Conservation (phyloP, 2,329 filamentous ascomycete genomes). For the Xylaria sp. region DNA sequence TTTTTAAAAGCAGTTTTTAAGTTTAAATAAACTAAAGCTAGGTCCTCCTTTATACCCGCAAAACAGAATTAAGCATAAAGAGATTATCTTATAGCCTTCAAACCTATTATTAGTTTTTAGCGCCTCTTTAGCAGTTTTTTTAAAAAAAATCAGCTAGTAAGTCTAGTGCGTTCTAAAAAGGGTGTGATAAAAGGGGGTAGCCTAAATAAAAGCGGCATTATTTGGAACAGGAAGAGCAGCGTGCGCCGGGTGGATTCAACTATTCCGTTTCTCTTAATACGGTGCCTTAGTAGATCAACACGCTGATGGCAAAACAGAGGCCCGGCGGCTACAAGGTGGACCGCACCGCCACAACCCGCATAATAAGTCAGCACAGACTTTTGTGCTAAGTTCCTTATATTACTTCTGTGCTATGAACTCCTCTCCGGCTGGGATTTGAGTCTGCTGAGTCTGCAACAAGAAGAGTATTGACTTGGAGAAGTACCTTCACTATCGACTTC, state of each 20-base stretch:
- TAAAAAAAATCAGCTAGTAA: neutral
- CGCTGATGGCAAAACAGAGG: neutral
- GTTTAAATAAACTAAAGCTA: neutral
- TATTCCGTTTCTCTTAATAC: neutral
- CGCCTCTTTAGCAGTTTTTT: neutral
- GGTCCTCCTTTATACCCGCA: neutral
- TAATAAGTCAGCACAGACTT: neutral
- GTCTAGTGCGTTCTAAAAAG: neutral
- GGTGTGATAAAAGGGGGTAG: neutral
- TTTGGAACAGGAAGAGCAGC: neutral
- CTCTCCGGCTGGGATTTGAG: no score
- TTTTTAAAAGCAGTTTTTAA: neutral
- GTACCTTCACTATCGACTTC: no score
- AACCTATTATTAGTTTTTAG: neutral
- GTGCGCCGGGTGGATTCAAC: neutral
- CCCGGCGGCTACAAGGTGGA: no score
- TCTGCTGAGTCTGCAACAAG: no score
- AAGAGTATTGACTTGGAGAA: no score
- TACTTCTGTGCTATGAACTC: no score
- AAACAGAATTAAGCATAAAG: neutral
- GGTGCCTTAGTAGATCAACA: neutral
- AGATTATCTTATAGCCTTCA: no score
- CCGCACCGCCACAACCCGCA: neutral
- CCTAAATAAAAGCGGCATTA: neutral
- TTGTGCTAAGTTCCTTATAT: neutral